Conservation (phyloP, 495 filamentous ascomycete species). For the Lineolata rhizophorae region DNA sequence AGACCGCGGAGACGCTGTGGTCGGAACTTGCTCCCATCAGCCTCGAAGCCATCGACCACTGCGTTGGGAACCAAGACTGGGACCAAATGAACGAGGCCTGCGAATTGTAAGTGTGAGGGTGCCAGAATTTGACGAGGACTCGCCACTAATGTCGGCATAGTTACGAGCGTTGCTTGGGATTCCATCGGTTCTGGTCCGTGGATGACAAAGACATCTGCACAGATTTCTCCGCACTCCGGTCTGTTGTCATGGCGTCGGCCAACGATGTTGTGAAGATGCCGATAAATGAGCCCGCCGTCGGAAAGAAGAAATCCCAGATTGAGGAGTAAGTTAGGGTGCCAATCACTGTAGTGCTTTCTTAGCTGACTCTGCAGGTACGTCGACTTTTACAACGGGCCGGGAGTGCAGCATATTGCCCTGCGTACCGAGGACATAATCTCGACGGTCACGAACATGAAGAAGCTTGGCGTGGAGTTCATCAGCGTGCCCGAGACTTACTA, state of each 20-base stretch:
- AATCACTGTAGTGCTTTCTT: no score
- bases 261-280: constrained; percentile 82
- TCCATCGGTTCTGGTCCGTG: constrained; percentile 89
- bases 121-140: background rate
- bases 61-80: constrained; percentile 89
- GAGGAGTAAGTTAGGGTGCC: constrained; percentile 42
- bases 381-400: constrained; percentile 63
- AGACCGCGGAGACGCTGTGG: constrained; percentile 23
- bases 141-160: constrained; percentile 13
- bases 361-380: constrained; percentile 30
- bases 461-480: constrained; percentile 76
- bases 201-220: constrained; percentile 76
- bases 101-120: constrained; percentile 33
- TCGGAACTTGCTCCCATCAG: constrained; percentile 33
- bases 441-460: constrained; percentile 49
- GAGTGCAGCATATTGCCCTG: constrained; percentile 82
- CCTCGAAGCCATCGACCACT: constrained; percentile 65
- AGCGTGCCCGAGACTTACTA: constrained; percentile 66
- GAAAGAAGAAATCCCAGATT: constrained; percentile 72
- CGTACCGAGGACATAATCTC: constrained; percentile 56
- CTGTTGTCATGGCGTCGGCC: constrained; percentile 70
- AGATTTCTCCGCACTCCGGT: constrained; percentile 67
- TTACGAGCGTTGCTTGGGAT: constrained; percentile 73
- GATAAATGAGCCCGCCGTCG: constrained; percentile 83
- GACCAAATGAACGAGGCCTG: constrained; percentile 65